Evolutionary conservation across 2,329 filamentous ascomycete genomes (phyloP).

Genomic region (Clonostachys rosea): DNA sequence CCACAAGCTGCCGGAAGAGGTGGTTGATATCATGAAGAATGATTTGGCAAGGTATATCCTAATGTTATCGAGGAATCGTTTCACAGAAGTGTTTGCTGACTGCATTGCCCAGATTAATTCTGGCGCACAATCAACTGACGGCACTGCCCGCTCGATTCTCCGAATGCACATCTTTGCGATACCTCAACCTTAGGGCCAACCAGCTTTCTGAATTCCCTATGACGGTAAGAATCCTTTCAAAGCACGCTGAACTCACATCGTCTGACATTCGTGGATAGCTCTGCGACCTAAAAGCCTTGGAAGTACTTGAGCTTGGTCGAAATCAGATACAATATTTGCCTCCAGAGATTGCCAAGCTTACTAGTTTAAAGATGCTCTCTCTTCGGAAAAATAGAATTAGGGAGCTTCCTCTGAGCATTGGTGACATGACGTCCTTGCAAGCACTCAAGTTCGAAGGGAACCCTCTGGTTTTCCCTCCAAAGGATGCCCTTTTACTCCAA

Average conservation of each 20-base stretch:
- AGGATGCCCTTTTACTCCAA: conserved; percentile 59
- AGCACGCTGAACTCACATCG: background rate
- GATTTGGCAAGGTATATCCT: conserved; percentile 63
- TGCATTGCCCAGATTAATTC: conserved; percentile 54
- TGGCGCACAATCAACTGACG: conserved; percentile 75
- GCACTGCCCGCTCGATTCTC: conserved; percentile 67
- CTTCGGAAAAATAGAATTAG: conserved; percentile 84
- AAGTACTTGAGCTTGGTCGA: conserved; percentile 88
- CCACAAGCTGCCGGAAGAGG: conserved; percentile 65
- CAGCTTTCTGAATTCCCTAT: conserved; percentile 60
- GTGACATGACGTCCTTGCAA: conserved; percentile 85
- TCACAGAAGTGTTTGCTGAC: background rate
- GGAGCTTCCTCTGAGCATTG: conserved; percentile 76
- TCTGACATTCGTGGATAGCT: conserved; percentile 51
- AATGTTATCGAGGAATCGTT: background rate
- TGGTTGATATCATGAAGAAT: conserved; percentile 70
- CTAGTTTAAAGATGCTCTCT: conserved; percentile 83
- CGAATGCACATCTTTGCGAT: conserved; percentile 73
- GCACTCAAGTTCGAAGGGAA: conserved; percentile 90
- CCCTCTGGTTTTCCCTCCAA: conserved; percentile 74
- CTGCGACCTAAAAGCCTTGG: conserved; percentile 78
- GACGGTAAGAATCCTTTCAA: conserved; percentile 34
- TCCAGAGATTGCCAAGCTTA: conserved; percentile 72
- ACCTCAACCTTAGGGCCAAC: conserved; percentile 78
- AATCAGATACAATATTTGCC: conserved; percentile 80